phyloP scores from a whole-genome alignment of 1,139 yeast genomes.

The Hansenula sp. region DNA sequence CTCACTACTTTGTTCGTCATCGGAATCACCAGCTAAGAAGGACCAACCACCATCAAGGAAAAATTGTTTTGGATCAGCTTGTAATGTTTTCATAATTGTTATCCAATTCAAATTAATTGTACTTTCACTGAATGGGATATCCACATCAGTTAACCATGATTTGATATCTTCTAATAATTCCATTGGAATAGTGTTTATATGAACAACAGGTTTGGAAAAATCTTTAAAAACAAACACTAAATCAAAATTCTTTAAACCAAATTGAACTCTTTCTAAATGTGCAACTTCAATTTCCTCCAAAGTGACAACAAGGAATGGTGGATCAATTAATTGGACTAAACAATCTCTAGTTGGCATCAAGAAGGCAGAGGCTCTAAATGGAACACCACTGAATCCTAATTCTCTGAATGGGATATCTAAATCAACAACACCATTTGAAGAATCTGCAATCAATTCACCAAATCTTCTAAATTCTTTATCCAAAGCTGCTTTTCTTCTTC shows the following conservation, averaged over 20 bases:
- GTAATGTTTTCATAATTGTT: conserved; percentile 90
- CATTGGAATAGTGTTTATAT: conserved; percentile 92
- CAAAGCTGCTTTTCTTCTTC: conserved; percentile 82
- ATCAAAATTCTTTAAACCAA: conserved; percentile 95
- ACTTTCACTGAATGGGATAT: conserved; percentile 91
- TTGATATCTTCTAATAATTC: conserved; percentile 88
- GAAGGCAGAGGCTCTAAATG: conserved; percentile 88
- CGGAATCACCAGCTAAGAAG: conserved; percentile 73
- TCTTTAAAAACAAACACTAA: conserved; percentile 93
- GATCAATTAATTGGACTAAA: conserved; percentile 87
- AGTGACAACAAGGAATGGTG: conserved; percentile 90
- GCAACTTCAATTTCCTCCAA: conserved; percentile 91
- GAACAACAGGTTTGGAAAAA: conserved; percentile 80
- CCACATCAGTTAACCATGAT: conserved; percentile 95
- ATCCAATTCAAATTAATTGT: conserved; percentile 96
- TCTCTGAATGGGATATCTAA: conserved; percentile 95
- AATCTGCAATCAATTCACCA: conserved; percentile 88
- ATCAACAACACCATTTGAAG: conserved; percentile 75
- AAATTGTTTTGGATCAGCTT: conserved; percentile 91
- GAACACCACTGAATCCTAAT: conserved; percentile 96
- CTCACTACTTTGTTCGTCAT: conserved; percentile 57
- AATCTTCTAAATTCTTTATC: conserved; percentile 90
- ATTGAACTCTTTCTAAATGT: conserved; percentile 94
- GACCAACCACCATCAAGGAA: conserved; percentile 96
- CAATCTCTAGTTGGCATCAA: conserved; percentile 98